phyloP scores from a whole-genome alignment of 2,329 filamentous ascomycete species.

The Didymella arachidicola region DNA sequence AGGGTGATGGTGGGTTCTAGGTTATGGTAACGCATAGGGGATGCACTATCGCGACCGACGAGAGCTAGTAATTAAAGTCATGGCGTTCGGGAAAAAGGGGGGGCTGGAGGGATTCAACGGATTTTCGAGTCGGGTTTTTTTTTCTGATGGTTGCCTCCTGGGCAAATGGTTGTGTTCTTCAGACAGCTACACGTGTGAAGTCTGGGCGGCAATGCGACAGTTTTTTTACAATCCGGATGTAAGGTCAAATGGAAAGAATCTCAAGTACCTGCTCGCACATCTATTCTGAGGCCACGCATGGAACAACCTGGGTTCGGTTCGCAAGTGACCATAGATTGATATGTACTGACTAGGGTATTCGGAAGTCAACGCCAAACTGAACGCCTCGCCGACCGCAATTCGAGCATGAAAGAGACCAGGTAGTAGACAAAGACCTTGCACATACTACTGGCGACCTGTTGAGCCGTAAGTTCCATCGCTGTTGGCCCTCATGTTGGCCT shows the following conservation, averaged over 20 bases:
- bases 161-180: neutral
- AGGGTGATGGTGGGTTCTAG: conserved; percentile 13
- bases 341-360: conserved; percentile 7
- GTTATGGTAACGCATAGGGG: too few species aligned
- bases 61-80: too few species aligned
- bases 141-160: too few species aligned
- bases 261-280: neutral
- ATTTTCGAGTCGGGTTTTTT: too few species aligned
- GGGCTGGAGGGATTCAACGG: too few species aligned
- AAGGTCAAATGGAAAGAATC: neutral
- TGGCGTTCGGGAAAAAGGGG: neutral
- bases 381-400: neutral
- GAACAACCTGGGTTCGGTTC: neutral
- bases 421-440: neutral
- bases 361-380: neutral
- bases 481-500: conserved; percentile 67
- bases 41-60: too few species aligned
- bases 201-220: neutral
- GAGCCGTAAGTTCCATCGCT: conserved; percentile 24
- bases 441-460: conserved; percentile 2
- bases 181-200: neutral
- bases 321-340: neutral
- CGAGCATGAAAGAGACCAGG: neutral
- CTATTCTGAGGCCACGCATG: neutral
- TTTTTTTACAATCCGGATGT: neutral